Conservation (phyloP, 202 grass and related monocot species). For the Setaria viridis region DNA sequence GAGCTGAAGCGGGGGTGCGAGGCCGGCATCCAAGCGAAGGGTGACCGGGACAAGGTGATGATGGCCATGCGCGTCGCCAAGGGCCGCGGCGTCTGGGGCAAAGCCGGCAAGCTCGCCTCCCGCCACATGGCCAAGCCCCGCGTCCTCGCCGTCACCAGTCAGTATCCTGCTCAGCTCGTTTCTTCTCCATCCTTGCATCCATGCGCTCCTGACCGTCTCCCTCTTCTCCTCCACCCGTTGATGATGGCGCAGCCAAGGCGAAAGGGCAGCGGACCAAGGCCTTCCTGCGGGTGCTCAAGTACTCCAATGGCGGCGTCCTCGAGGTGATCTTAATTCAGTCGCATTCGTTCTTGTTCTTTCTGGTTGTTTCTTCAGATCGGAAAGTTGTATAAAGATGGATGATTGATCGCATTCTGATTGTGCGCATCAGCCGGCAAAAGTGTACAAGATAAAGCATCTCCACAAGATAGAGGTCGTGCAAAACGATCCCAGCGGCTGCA, state of each 20-base stretch:
- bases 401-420: background rate
- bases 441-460: constrained; percentile 99
- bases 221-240: background rate
- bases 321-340: constrained; percentile 48
- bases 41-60: constrained; percentile 64
- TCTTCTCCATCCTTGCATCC: background rate
- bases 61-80: constrained; percentile 87
- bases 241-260: constrained; percentile 67
- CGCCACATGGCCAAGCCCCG: constrained; percentile 93
- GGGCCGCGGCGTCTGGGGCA: constrained; percentile 77
- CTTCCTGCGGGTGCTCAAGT: constrained; percentile 90
- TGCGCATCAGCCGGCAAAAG: constrained; percentile 65
- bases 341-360: background rate
- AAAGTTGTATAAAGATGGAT: background rate
- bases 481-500: constrained; percentile 88
- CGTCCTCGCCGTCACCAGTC: constrained; percentile 84
- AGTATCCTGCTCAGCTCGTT: background rate
- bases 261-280: constrained; percentile 88
- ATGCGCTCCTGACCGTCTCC: background rate
- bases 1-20: constrained; percentile 79
- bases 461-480: constrained; percentile 80
- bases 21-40: constrained; percentile 63
- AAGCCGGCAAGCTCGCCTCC: constrained; percentile 66
- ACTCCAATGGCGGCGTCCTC: constrained; percentile 82
- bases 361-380: background rate